Evolutionary conservation across 495 filamentous ascomycete species (phyloP), one percentile per base, ranked within the genome.

Genomic region (Trichoderma gamsii): DNA sequence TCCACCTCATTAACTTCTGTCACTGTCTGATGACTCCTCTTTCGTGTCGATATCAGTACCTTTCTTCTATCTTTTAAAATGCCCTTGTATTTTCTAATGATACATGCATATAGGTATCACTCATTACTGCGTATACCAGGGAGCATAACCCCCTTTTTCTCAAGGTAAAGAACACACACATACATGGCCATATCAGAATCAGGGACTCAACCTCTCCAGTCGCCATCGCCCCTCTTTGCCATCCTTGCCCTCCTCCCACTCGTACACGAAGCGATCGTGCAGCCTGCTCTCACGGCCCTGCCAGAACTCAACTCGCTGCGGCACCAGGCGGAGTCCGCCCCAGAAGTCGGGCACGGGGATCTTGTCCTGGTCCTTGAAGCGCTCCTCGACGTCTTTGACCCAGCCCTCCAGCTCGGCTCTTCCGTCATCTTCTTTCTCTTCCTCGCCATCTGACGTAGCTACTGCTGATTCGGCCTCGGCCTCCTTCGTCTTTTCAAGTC

Each of bases 301-400:
- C 94, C 93, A 97, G 77, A 97, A 97, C 82, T 97, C 93, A 49
- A 97, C 84, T 66, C 86, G 85, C 77, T 92, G 90, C 1, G 95
- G 95, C 68, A 92, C 83, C 66, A 99, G 82, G 71, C 94, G 87
- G 76, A 95, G 77, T 1, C 95, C 95, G 9, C 95, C 95, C 95
- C 95, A 99, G 78, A 96, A 97, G 25, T 89, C 88, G 35, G 95
- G 95, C 63, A 97, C 86, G 2, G 92, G 93, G 67, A 99, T 96
- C 49, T 90, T 75, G 67, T 97, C 88, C 70, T 81, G 61, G 13
- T 85, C 89, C 46, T 88, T 86, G 78, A 96, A 98, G 72, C 78
- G 83, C 72, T 78, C 79, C 81, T 92, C 89, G 61, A 88, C 84
- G 70, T 92, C 89, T 74, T 80, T 80, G 1, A 95, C 90, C 80